Percentiles rank a stretch among this genome's conserved stretches.
Conservation (phyloP, 129 eudicot species). For the Tagetes erecta region DNA sequence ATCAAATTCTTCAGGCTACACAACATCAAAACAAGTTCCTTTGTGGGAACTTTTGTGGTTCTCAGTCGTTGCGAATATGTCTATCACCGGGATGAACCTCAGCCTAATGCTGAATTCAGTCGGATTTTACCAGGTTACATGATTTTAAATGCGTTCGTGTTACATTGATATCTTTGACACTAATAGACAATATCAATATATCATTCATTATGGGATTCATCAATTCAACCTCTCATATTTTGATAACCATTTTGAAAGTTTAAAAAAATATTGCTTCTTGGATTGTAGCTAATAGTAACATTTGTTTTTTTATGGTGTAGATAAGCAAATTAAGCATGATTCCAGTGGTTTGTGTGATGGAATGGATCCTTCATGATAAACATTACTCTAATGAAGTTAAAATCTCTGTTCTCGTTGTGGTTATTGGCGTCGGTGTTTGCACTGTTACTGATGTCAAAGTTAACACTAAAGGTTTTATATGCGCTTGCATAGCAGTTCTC, state of each 20-base stretch:
- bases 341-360: constrained; percentile 82
- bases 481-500: constrained; percentile 69
- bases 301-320: constrained; percentile 28
- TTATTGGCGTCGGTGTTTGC: constrained; percentile 91
- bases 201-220: not conserved
- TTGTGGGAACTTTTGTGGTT: constrained; percentile 79
- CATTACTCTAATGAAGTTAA: constrained; percentile 65
- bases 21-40: constrained; percentile 71
- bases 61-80: constrained; percentile 71
- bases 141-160: not conserved
- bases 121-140: constrained; percentile 73
- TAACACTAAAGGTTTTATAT: constrained; percentile 70
- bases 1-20: constrained; percentile 65
- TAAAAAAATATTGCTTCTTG: not conserved
- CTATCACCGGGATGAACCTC: constrained; percentile 78
- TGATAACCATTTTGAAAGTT: not conserved
- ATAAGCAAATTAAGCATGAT: constrained; percentile 90
- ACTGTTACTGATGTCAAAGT: constrained; percentile 84
- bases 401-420: constrained; percentile 62
- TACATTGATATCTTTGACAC: not conserved
- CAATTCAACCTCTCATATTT: not conserved
- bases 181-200: too few species aligned
- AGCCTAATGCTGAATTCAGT: constrained; percentile 88
- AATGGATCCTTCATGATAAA: constrained; percentile 72
- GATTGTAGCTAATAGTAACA: not conserved